phyloP scores from a whole-genome alignment of 768 basidiomycete species.

The Cystobasidium ongulense region DNA sequence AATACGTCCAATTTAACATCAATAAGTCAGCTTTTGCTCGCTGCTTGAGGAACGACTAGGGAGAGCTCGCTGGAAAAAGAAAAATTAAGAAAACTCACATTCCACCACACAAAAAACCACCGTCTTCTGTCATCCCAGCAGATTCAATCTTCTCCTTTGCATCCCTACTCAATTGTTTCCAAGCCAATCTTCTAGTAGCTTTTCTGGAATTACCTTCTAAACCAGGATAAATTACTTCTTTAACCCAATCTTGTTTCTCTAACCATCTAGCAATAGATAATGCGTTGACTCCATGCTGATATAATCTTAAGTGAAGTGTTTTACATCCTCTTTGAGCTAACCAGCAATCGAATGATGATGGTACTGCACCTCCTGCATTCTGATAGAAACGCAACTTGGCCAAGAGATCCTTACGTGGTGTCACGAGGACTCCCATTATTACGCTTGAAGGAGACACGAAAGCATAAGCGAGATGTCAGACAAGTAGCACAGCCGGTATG shows the following conservation, averaged over 20 bases:
- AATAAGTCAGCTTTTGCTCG: too few relatives aligned
- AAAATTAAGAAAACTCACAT: constrained; percentile 51
- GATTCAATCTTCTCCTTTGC: constrained; percentile 41
- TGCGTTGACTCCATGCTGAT: constrained; percentile 75
- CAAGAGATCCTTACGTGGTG: background rate
- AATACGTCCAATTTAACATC: too few relatives aligned
- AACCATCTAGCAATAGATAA: constrained; percentile 64
- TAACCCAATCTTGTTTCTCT: constrained; percentile 50
- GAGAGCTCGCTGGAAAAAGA: constrained; percentile 49
- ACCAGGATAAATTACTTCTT: constrained; percentile 70
- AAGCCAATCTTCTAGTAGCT: constrained; percentile 43
- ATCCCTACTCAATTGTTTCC: constrained; percentile 39
- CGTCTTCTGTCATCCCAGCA: constrained; percentile 35
- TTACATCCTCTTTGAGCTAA: constrained; percentile 82
- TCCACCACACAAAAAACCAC: constrained; percentile 78
- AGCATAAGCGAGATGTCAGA: background rate
- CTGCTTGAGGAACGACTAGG: constrained; percentile 31
- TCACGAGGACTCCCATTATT: constrained; percentile 32
- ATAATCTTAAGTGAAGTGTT: constrained; percentile 81
- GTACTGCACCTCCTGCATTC: constrained; percentile 42
- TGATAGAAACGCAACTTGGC: constrained; percentile 20
- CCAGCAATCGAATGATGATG: constrained; percentile 76
- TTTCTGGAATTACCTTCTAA: constrained; percentile 53
- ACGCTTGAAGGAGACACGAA: background rate
- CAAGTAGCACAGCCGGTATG: background rate